Evolutionary conservation across 1,284 basidiomycete genomes (phyloP).

Genomic region (Melampsora abietis-canadensis): DNA sequence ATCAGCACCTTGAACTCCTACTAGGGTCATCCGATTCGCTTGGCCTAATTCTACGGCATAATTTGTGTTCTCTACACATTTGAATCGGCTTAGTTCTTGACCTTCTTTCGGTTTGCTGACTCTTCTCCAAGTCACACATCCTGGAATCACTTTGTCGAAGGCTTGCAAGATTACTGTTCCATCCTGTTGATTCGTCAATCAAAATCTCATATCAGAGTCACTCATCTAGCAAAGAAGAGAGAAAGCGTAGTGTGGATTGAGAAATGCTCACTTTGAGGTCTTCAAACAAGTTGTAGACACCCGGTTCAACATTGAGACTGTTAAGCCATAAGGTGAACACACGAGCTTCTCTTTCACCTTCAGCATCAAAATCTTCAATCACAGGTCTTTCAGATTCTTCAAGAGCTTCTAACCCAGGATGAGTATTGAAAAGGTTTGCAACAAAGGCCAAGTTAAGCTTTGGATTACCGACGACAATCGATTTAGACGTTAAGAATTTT

Average conservation of each 20-base stretch:
- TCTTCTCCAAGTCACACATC: conserved; percentile 51
- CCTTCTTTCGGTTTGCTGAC: conserved; percentile 52
- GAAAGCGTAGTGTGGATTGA: not conserved
- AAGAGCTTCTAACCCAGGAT: conserved; percentile 53
- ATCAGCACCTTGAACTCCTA: conserved; percentile 54
- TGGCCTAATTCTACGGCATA: conserved; percentile 54
- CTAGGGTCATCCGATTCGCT: conserved; percentile 53
- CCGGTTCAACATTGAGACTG: conserved; percentile 54
- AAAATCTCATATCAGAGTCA: not conserved
- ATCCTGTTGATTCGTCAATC: conserved; percentile 44
- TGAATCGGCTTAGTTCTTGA: conserved; percentile 52
- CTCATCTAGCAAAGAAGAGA: too few relatives aligned
- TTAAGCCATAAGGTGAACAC: conserved; percentile 55
- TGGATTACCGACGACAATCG: conserved; percentile 54
- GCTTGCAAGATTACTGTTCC: conserved; percentile 53
- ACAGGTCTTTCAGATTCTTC: conserved; percentile 52
- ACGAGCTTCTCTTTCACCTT: conserved; percentile 54
- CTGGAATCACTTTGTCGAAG: conserved; percentile 53
- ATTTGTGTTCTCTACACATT: conserved; percentile 54
- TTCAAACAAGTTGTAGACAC: conserved; percentile 54
- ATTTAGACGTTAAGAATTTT: conserved; percentile 54
- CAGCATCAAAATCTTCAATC: conserved; percentile 54
- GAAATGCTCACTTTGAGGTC: conserved; percentile 49
- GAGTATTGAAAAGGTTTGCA: conserved; percentile 54
- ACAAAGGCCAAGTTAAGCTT: conserved; percentile 54